Base-by-base conservation (phyloP, 352 stramenopile species). In the Pythium scleroteichum region DNA sequence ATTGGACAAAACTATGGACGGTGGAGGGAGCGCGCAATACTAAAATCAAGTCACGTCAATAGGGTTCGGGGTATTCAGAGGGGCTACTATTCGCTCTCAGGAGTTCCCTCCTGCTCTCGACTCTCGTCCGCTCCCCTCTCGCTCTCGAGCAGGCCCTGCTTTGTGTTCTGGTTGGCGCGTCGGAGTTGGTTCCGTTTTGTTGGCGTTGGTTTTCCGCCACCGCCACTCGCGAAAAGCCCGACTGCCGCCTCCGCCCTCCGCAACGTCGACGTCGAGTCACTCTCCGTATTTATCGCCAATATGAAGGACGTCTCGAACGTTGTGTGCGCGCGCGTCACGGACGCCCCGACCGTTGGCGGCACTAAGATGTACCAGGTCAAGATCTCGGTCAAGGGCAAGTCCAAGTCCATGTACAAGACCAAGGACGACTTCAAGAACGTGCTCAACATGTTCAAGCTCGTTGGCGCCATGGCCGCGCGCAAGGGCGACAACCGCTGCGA, bases 291-390 rank as follows among this genome's bases (percentile, higher is more conserved):
- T 73, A 73, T 59, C 54, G 20, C 16, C 29, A 64, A 13, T 14
- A 89, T 87, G 77, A 87, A 85, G 70, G 67, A 78, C 55, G 50
- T 59, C 53, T 52, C 68, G 35, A 71, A 66, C 35, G 71, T 71
- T 24, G 64, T 93, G 32, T 78, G 69, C 53, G 77, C 74, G 0
- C 70, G 67, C 41, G 85, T 94, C 52, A 75, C 75, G 29, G 80
- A 82, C 39, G 85, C 85, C 39, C 82, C 83, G 2, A 72, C 81
- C 23, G 73, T 94, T 27, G 75, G 82, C 49, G 80, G 79, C 49
- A 85, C 71, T 57, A 83, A 89, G 69, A 92, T 92, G 82, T 94
- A 87, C 67, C 79, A 90, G 62, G 81, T 94, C 48, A 91, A 90
- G 62, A 76, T 92, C 52, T 53, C 67, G 24, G 88, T 79, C 75